Percentiles rank a stretch among this genome's conserved stretches.
Conservation (phyloP, 805 yeast genomes). For the Yarrowia osloensis region DNA sequence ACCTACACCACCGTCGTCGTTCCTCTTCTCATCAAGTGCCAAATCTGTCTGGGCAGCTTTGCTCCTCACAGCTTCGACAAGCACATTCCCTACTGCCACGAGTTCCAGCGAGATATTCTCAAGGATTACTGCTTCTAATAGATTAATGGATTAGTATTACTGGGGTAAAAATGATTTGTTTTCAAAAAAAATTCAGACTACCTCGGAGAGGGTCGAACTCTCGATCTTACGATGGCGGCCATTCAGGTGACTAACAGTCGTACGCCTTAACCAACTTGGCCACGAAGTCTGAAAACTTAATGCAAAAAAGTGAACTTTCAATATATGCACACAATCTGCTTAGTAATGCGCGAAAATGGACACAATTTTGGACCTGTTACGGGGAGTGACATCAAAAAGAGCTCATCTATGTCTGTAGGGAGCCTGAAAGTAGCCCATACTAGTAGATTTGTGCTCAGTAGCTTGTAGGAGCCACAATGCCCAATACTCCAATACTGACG, state of each 20-base stretch:
- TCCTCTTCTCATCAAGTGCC: not conserved
- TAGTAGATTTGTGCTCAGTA: no score
- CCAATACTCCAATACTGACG: no score
- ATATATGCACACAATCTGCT: not conserved
- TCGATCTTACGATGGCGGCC: constrained; percentile 25
- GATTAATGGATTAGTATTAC: no score
- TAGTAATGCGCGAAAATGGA: not conserved
- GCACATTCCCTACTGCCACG: not conserved
- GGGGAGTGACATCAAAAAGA: no score
- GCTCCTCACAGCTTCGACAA: not conserved
- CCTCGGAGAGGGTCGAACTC: constrained; percentile 25
- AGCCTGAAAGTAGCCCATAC: no score
- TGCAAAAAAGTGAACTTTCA: not conserved
- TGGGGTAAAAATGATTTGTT: no score
- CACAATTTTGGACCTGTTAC: no score
- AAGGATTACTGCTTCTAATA: not conserved
- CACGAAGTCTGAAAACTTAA: constrained; percentile 18
- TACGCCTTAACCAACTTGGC: constrained; percentile 24
- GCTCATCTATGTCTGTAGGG: no score
- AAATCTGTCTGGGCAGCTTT: not conserved
- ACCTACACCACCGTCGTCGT: not conserved
- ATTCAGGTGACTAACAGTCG: constrained; percentile 20
- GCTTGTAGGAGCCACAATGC: no score
- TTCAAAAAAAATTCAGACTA: constrained; percentile 11
- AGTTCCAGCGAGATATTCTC: not conserved